Conservation (phyloP, 2,329 filamentous ascomycete genomes). For the Apiospora sp. region DNA sequence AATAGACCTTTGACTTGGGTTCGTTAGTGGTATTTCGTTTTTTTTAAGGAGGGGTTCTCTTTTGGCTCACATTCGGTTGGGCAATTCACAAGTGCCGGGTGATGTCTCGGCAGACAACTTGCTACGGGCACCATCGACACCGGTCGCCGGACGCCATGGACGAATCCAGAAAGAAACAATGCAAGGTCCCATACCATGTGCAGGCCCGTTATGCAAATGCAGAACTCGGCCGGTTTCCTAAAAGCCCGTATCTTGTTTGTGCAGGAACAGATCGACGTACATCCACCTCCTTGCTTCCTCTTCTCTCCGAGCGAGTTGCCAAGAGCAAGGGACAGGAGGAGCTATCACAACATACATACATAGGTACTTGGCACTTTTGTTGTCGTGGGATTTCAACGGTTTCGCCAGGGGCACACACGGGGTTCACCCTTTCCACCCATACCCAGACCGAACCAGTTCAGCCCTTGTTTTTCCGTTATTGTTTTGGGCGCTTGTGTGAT, state of each 20-base stretch:
- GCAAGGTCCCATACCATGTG: not conserved
- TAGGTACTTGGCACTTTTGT: not conserved
- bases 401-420: not conserved
- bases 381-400: not conserved
- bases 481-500: not conserved
- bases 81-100: not conserved
- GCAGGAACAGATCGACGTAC: not conserved
- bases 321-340: too few species aligned
- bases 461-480: not conserved
- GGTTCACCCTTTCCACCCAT: slow-evolving; percentile 5
- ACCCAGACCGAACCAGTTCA: not conserved
- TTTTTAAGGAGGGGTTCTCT: not conserved
- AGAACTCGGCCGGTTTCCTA: not conserved
- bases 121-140: not conserved
- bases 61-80: not conserved
- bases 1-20: not conserved
- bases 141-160: not conserved
- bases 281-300: not conserved
- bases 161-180: not conserved
- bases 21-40: not conserved
- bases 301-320: not conserved
- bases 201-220: not conserved
- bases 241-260: not conserved
- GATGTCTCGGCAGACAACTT: not conserved
- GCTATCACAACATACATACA: not conserved